A percentile compares a stretch with the other conserved stretches of the same genome.
phyloP scores from a whole-genome alignment of 139 green algal genomes.

The Chlorella sp. region DNA sequence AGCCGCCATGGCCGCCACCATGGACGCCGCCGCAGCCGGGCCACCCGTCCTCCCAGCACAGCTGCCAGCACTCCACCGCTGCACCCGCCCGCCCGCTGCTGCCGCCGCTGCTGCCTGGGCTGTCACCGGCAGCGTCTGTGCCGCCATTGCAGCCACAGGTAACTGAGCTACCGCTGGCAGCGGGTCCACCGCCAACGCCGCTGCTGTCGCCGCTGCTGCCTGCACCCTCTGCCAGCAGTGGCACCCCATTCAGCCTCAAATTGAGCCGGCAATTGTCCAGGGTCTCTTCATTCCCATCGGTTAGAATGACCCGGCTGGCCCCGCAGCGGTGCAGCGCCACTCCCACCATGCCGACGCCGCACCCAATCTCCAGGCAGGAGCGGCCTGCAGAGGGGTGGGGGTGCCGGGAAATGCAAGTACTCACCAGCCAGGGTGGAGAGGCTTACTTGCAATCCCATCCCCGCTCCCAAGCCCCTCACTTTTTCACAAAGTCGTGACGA shows the following conservation, averaged over 20 bases:
- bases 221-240: neutral
- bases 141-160: neutral
- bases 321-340: conserved; percentile 46
- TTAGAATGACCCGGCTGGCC: conserved; percentile 53
- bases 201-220: neutral
- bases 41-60: conserved; percentile 35
- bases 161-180: neutral
- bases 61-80: conserved; percentile 21
- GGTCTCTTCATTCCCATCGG: conserved; percentile 68
- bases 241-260: conserved; percentile 67
- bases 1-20: neutral
- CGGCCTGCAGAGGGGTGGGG: conserved; percentile 46
- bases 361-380: conserved; percentile 75
- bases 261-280: conserved; percentile 77
- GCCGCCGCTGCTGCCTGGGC: neutral
- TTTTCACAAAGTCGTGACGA: too few species aligned
- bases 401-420: too few species aligned
- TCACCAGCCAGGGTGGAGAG: too few species aligned
- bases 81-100: neutral
- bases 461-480: too few species aligned
- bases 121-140: neutral
- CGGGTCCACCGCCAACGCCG: neutral
- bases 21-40: too few species aligned
- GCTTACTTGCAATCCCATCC: too few species aligned
- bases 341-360: conserved; percentile 68